Evolutionary conservation across 306 rosid species (phyloP).

Genomic region (Cucumis melo): DNA sequence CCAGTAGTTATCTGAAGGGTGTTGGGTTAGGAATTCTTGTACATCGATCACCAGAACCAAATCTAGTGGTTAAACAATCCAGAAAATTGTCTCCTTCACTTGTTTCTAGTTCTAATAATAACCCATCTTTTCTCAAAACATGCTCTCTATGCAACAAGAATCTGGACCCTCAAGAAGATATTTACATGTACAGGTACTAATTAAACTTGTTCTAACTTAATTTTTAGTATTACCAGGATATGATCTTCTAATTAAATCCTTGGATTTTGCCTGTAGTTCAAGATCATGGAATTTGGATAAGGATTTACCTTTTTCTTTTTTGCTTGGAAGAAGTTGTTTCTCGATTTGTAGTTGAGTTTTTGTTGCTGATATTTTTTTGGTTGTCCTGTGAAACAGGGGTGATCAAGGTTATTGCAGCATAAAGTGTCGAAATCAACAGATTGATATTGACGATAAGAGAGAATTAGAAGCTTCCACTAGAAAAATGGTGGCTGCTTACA

Average conservation of each 20-base stretch:
- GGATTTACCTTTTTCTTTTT: neutral
- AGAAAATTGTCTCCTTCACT: neutral
- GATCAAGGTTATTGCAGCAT: conserved; percentile 36
- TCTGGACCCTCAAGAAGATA: conserved; percentile 29
- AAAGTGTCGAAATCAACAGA: conserved; percentile 31
- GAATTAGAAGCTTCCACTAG: conserved; percentile 33
- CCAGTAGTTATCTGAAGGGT: neutral
- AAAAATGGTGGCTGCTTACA: conserved; percentile 15
- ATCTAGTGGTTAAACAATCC: conserved; percentile 24
- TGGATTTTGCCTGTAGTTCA: neutral
- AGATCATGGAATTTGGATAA: neutral
- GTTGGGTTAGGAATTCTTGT: conserved; percentile 31
- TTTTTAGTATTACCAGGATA: neutral
- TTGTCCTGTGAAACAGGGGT: conserved; percentile 20
- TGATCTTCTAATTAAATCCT: neutral
- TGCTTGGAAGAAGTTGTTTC: neutral
- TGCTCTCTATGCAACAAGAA: conserved; percentile 32
- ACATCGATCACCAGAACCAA: conserved; percentile 10
- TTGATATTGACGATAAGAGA: conserved; percentile 23
- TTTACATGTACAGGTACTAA: conserved; percentile 47
- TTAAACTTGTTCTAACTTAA: neutral
- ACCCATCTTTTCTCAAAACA: conserved; percentile 25
- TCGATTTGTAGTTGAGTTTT: neutral
- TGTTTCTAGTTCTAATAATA: neutral
- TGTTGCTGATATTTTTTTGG: neutral